phyloP scores from a whole-genome alignment of 345 rosid genomes.

The Erodium maritimum region DNA sequence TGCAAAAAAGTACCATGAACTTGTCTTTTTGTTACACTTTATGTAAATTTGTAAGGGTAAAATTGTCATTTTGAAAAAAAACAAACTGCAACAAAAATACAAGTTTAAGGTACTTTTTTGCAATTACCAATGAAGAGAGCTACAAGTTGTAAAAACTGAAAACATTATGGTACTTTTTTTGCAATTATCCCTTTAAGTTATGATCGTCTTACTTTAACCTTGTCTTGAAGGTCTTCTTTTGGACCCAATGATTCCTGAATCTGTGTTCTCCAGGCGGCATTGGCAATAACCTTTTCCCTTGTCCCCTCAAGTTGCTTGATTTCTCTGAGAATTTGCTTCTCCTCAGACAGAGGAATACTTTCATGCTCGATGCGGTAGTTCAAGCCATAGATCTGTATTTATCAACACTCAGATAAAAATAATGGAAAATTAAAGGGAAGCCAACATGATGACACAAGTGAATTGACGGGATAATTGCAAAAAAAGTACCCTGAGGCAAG shows the following conservation, averaged over 20 bases:
- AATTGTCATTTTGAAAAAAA: too few relatives aligned
- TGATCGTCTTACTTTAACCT: slow-evolving; percentile 66
- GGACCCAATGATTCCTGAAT: slow-evolving; percentile 85
- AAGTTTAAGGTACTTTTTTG: too few relatives aligned
- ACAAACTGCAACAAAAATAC: too few relatives aligned
- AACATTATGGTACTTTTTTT: too few relatives aligned
- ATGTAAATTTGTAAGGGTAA: too few relatives aligned
- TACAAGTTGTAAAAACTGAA: too few relatives aligned
- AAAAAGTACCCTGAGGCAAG: too few relatives aligned
- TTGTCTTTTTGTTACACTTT: too few relatives aligned
- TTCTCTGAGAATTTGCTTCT: slow-evolving; percentile 85
- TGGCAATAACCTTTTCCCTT: slow-evolving; percentile 77
- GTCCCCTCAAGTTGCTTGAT: slow-evolving; percentile 88
- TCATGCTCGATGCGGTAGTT: slow-evolving; percentile 84
- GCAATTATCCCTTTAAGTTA: too few relatives aligned
- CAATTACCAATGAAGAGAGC: too few relatives aligned
- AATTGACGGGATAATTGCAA: neutral
- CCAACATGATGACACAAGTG: neutral
- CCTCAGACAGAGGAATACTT: slow-evolving; percentile 80
- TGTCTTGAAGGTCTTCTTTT: slow-evolving; percentile 74
- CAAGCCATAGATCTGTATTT: slow-evolving; percentile 60
- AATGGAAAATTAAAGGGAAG: slow-evolving; percentile 2
- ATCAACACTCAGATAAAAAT: slow-evolving; percentile 8
- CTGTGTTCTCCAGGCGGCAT: slow-evolving; percentile 67
- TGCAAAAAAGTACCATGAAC: too few relatives aligned